A percentile compares a stretch with the other conserved stretches of the same genome.
Conservation (phyloP, 306 rosid species). For the Cucumis hystrix region DNA sequence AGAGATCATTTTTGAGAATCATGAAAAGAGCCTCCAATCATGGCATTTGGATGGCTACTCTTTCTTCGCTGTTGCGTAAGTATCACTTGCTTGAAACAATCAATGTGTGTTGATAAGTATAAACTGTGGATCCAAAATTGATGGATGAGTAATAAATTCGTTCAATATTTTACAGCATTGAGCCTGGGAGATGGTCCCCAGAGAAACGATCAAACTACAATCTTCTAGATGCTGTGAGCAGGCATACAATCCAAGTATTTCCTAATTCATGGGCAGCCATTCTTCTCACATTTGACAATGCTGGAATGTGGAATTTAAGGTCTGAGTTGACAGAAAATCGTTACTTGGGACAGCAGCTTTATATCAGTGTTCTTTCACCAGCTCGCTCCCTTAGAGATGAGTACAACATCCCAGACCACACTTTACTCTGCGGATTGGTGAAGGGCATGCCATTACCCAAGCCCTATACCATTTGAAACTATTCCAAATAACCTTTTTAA, state of each 20-base stretch:
- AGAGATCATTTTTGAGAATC: constrained; percentile 36
- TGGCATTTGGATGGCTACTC: constrained; percentile 49
- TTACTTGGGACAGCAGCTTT: background rate
- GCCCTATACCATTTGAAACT: background rate
- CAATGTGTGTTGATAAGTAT: too few relatives aligned
- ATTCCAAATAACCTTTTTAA: background rate
- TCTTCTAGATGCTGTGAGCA: constrained; percentile 62
- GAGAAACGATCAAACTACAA: constrained; percentile 15
- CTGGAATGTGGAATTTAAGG: too few relatives aligned
- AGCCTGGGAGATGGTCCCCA: constrained; percentile 65
- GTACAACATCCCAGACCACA: background rate
- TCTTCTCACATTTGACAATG: too few relatives aligned
- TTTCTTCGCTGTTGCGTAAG: background rate
- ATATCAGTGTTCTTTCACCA: background rate
- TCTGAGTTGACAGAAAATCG: too few relatives aligned
- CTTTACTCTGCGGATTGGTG: background rate
- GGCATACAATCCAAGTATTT: constrained; percentile 24
- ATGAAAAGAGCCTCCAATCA: constrained; percentile 26
- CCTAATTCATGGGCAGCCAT: too few relatives aligned
- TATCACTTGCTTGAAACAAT: too few relatives aligned
- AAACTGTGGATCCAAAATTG: too few relatives aligned
- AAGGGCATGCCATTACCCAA: background rate
- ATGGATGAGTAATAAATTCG: background rate
- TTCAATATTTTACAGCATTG: constrained; percentile 19
- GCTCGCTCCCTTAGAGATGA: background rate